phyloP scores from a whole-genome alignment of 139 green algal species.

The Mesostigma viride region DNA sequence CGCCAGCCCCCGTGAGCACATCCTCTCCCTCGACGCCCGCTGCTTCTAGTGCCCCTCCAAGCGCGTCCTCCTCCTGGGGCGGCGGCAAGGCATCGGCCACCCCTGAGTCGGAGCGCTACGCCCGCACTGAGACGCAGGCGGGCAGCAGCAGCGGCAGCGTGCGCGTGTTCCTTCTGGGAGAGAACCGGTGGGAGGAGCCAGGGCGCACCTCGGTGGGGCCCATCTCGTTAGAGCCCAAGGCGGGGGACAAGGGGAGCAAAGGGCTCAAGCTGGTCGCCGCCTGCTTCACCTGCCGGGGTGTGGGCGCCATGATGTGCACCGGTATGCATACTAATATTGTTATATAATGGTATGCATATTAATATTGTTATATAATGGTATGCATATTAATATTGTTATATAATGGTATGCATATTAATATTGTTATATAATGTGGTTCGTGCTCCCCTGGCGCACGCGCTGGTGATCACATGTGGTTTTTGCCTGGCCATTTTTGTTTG shows the following conservation, averaged over 20 bases:
- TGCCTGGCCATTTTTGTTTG: too few relatives aligned
- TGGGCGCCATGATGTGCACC: constrained; percentile 5
- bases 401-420: too few relatives aligned
- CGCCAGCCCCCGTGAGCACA: too few relatives aligned
- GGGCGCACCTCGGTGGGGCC: not conserved
- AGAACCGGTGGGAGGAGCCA: constrained; percentile 21
- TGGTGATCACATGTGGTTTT: too few relatives aligned
- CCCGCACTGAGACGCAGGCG: constrained; percentile 4
- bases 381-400: too few relatives aligned
- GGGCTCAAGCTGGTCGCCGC: not conserved
- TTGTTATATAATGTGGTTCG: too few relatives aligned
- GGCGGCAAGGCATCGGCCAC: too few relatives aligned
- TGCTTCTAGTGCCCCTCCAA: too few relatives aligned
- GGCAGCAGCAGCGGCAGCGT: not conserved
- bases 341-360: not conserved
- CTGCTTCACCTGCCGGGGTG: constrained; percentile 8
- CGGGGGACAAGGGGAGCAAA: not conserved
- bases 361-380: too few relatives aligned
- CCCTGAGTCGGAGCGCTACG: not conserved
- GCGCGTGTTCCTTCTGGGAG: constrained; percentile 14
- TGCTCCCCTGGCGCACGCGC: too few relatives aligned
- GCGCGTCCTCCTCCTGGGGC: too few relatives aligned
- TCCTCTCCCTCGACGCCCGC: too few relatives aligned
- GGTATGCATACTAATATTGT: constrained; percentile 4
- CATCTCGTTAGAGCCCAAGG: not conserved